Conservation (phyloP, 805 yeast genomes). For the Schizosaccharomyces cryophilus region DNA sequence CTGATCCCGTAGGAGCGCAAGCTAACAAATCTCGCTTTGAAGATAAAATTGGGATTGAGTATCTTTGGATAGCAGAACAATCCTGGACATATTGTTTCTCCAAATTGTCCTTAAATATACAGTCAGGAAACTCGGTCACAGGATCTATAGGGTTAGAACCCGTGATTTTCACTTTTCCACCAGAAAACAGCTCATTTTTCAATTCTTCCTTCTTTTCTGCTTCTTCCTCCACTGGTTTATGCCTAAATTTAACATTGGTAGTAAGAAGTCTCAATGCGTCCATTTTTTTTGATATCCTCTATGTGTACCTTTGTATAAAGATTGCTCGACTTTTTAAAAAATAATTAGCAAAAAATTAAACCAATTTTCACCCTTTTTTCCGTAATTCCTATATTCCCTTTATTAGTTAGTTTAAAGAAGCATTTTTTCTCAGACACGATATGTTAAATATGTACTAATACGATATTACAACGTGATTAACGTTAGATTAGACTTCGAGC, state of each 20-base stretch:
- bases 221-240: slow-evolving; percentile 13
- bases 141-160: slow-evolving; percentile 83
- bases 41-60: slow-evolving; percentile 55
- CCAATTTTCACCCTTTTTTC: too few species aligned
- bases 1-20: slow-evolving; percentile 96
- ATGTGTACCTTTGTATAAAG: background rate
- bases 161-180: slow-evolving; percentile 40
- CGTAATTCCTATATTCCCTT: too few species aligned
- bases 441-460: too few species aligned
- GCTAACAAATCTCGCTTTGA: slow-evolving; percentile 58
- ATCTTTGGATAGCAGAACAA: slow-evolving; percentile 87
- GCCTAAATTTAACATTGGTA: slow-evolving; percentile 10
- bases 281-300: slow-evolving; percentile 9
- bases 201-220: slow-evolving; percentile 17
- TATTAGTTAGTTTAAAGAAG: too few species aligned
- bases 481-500: too few species aligned
- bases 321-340: too few species aligned
- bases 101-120: slow-evolving; percentile 32
- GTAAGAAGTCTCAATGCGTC: slow-evolving; percentile 11
- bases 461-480: too few species aligned
- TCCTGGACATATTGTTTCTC: slow-evolving; percentile 45
- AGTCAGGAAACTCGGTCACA: slow-evolving; percentile 67
- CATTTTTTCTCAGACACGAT: too few species aligned
- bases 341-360: too few species aligned
- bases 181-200: slow-evolving; percentile 31